Conservation (phyloP, 768 basidiomycete genomes). For the Leucocoprinus birnbaumii region DNA sequence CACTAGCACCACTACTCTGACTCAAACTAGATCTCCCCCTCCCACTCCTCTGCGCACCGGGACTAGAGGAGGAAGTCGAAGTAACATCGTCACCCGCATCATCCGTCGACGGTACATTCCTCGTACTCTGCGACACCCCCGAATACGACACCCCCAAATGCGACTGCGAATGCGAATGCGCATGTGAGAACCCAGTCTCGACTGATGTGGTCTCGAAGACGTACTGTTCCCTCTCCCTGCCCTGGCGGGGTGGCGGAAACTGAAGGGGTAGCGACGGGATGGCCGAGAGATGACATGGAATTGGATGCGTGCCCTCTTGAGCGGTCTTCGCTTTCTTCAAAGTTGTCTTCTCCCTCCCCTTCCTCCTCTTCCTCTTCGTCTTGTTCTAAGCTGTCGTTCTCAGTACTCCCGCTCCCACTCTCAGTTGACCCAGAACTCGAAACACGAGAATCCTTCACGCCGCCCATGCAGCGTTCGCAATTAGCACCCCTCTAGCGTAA, state of each 20-base stretch:
- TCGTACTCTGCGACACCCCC: slow-evolving; percentile 55
- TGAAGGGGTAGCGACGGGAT: slow-evolving; percentile 57
- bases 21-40: slow-evolving; percentile 34
- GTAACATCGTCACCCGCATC: too few relatives aligned
- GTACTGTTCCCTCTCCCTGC: slow-evolving; percentile 17
- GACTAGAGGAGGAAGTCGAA: slow-evolving; percentile 19
- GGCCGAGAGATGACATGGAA: slow-evolving; percentile 87
- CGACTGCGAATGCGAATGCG: too few relatives aligned
- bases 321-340: slow-evolving; percentile 42
- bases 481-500: slow-evolving; percentile 78
- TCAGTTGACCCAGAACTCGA: slow-evolving; percentile 14
- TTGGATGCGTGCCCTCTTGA: slow-evolving; percentile 69
- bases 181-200: slow-evolving; percentile 11
- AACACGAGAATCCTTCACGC: slow-evolving; percentile 73
- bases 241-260: slow-evolving; percentile 54
- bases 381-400: slow-evolving; percentile 13
- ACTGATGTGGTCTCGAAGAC: slow-evolving; percentile 10
- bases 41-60: too few relatives aligned
- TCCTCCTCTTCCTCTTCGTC: slow-evolving; percentile 38
- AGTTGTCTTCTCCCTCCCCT: slow-evolving; percentile 26
- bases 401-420: slow-evolving; percentile 19
- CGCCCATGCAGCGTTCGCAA: slow-evolving; percentile 80
- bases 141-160: slow-evolving; percentile 21
- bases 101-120: slow-evolving; percentile 61
- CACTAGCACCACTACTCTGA: slow-evolving; percentile 23